Base-by-base conservation (phyloP, 2,329 filamentous ascomycete genomes). In the Penicillium frequentans region DNA sequence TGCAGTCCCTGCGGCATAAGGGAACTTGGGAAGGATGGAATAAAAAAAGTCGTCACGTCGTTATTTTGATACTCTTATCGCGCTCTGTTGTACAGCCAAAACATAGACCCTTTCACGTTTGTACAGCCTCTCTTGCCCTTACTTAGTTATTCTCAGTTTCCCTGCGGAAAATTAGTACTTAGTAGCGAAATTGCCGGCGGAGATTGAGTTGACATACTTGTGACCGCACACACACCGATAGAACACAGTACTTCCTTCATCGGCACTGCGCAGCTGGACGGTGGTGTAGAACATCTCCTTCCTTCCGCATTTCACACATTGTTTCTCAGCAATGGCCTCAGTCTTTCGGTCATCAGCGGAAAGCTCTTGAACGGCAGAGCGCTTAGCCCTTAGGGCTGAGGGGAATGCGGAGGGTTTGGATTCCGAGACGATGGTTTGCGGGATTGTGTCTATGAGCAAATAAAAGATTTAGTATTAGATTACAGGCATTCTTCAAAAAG, bases 381-480 rank as follows among this genome's bases (percentile, higher is more conserved):
- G 85, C 76, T 96, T 96, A 66, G 92, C 87, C 68, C 93, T 86
- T 52, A 98, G 79, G n/a, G 89, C 81, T 0, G 93, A 98, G 2
- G 95, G 95, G 69, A 98, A 98, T 54, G 93, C 90, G 49, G 88
- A 88, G 0, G 91, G 86, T 70, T 96, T 96, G n/a, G 92, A 96
- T 61, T 85, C 81, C 2, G 93, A 96, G 46, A 89, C 81, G 54
- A 93, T 90, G 0, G 86, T 88, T 70, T 90, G 91, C 11, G 89
- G 86, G 9, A 88, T 85, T 26, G 85, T 89, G 73, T 95, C 90
- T 90, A 59, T 29, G 42, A 54, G 14, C 29, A 24, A 23, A 54
- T 69, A 54, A 72, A 46, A 31, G 10, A 13, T 42, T 7, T 3
- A 1, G 3, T 13, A 10, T 9, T 37, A n/a, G 27, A 45, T 42